These are phyloP conservation scores for Backusella liffmaniae DNA, from an alignment of 192 early-diverging fungal genomes.

Conservation along the genomic window DNA sequence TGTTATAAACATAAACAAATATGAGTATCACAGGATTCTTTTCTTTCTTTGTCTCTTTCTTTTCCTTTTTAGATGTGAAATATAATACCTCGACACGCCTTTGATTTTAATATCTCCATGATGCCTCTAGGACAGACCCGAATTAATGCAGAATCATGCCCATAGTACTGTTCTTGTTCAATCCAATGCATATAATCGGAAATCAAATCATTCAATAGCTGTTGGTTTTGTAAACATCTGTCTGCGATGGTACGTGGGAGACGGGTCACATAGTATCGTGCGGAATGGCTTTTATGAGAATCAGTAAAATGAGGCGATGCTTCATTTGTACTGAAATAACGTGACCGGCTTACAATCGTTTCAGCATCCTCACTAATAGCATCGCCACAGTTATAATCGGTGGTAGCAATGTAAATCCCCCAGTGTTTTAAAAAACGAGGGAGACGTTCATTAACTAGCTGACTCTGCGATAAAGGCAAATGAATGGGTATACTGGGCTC, in stretches of 20 bases:
- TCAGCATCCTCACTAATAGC: background rate
- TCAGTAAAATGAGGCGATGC: conserved; percentile 13
- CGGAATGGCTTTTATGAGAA: background rate
- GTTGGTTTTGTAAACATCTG: conserved; percentile 55
- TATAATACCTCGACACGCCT: conserved; percentile 60
- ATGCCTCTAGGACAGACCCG: conserved; percentile 59
- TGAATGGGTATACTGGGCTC: background rate
- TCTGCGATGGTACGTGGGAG: conserved; percentile 60
- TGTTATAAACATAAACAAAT: background rate
- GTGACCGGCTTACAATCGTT: background rate
- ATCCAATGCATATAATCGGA: conserved; percentile 46
- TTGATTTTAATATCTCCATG: conserved; percentile 69
- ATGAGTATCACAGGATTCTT: background rate
- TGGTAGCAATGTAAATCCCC: background rate
- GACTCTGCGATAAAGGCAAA: conserved; percentile 31
- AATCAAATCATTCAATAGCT: conserved; percentile 49
- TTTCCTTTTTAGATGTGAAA: conserved; percentile 12
- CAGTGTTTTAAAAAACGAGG: background rate
- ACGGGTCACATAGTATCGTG: conserved; percentile 27
- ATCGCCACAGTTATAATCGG: background rate
- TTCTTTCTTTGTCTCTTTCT: background rate
- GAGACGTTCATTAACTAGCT: background rate
- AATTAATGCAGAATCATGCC: conserved; percentile 23
- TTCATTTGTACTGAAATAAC: conserved; percentile 19
- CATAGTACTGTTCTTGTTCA: conserved; percentile 22